A percentile compares a stretch with the other conserved stretches of the same genome.
phyloP scores from a whole-genome alignment of 108 stramenopile species.

The Fragilaria radians region DNA sequence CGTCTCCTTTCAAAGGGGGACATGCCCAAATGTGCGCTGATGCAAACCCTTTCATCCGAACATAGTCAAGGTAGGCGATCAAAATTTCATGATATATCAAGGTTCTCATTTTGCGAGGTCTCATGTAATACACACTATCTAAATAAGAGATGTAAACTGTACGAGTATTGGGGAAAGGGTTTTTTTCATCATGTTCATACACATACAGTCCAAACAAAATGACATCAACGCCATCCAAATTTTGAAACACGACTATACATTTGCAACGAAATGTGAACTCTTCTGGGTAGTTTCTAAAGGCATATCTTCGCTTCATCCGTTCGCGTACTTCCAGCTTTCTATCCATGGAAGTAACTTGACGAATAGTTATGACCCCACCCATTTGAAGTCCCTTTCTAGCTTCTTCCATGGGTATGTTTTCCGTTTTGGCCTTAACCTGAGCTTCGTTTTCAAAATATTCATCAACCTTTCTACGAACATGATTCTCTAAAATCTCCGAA shows the following conservation, averaged over 20 bases:
- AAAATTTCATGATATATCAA: slow-evolving; percentile 94
- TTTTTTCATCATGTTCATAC: slow-evolving; percentile 86
- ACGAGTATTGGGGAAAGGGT: slow-evolving; percentile 77
- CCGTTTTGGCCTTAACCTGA: slow-evolving; percentile 50
- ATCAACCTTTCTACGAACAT: slow-evolving; percentile 64
- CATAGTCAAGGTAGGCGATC: slow-evolving; percentile 90
- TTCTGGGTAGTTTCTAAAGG: slow-evolving; percentile 85
- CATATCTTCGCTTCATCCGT: slow-evolving; percentile 83
- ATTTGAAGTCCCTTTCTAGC: slow-evolving; percentile 55
- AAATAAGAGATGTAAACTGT: slow-evolving; percentile 88
- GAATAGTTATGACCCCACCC: slow-evolving; percentile 80
- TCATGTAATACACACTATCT: slow-evolving; percentile 92
- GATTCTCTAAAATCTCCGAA: slow-evolving; percentile 73
- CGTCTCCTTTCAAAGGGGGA: slow-evolving; percentile 96
- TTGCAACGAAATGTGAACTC: slow-evolving; percentile 89
- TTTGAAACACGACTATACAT: slow-evolving; percentile 89
- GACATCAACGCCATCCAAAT: slow-evolving; percentile 92
- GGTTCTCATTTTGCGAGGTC: slow-evolving; percentile 85
- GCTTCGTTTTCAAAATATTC: slow-evolving; percentile 53
- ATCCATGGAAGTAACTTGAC: slow-evolving; percentile 89
- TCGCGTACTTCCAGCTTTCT: slow-evolving; percentile 78
- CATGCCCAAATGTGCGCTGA: slow-evolving; percentile 98
- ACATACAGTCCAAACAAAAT: slow-evolving; percentile 91
- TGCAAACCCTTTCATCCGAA: slow-evolving; percentile 79
- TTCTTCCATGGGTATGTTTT: slow-evolving; percentile 62